Evolutionary conservation across 192 early-diverging fungal genomes (phyloP).

Genomic region (Rhizoclosmatium sp.): DNA sequence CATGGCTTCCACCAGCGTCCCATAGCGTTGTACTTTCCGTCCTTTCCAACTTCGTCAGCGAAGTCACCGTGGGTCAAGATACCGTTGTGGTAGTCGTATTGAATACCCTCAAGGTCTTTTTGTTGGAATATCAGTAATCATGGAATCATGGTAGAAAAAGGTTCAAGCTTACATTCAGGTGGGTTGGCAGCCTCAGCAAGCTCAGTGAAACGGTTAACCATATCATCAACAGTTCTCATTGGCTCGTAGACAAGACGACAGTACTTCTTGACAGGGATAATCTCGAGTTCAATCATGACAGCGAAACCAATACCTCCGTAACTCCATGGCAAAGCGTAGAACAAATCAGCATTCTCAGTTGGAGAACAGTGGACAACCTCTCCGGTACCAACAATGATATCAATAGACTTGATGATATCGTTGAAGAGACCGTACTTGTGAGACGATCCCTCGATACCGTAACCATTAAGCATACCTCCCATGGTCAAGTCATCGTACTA

Average conservation of each 20-base stretch:
- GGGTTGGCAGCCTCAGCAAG: conserved; percentile 38
- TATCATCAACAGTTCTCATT: conserved; percentile 38
- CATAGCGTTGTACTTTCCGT: conserved; percentile 44
- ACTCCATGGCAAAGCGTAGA: conserved; percentile 50
- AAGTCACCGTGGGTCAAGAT: conserved; percentile 51
- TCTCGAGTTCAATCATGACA: conserved; percentile 48
- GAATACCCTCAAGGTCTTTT: conserved; percentile 44
- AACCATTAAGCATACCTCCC: conserved; percentile 52
- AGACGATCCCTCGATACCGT: conserved; percentile 50
- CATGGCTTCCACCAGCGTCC: conserved; percentile 51
- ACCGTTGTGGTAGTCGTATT: conserved; percentile 49
- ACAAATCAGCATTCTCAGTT: conserved; percentile 49
- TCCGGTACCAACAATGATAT: conserved; percentile 47
- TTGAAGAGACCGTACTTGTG: conserved; percentile 56
- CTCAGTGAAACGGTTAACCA: conserved; percentile 46
- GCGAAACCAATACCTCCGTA: conserved; percentile 53
- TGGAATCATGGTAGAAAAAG: background rate
- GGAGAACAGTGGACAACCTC: conserved; percentile 45
- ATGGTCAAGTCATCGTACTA: conserved; percentile 51
- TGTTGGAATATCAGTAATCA: background rate
- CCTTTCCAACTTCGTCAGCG: conserved; percentile 36
- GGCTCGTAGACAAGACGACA: conserved; percentile 48
- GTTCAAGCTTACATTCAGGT: conserved; percentile 32
- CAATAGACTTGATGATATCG: conserved; percentile 41
- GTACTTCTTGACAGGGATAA: conserved; percentile 52